Evolutionary conservation across 495 filamentous ascomycete species (phyloP), one percentile per base, ranked within the genome.

Genomic region (Hypoxylon fuscum): DNA sequence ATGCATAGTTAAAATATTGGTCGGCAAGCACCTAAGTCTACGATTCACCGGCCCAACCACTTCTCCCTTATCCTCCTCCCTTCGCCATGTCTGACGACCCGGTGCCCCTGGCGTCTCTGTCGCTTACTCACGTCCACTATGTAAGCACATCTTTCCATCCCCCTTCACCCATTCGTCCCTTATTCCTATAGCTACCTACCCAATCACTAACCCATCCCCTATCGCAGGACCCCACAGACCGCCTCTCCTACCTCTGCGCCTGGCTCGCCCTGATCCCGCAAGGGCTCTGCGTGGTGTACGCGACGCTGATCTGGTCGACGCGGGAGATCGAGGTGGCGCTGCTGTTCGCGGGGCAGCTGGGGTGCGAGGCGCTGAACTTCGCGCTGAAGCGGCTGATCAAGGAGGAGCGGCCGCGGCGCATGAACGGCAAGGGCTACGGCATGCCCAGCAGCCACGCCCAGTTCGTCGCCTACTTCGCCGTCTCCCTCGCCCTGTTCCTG

Each of bases 381-480:
- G 74, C 78, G 2, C 80, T 99, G 12, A 99, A 99, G 76, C 83
- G 96, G 6, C 76, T 90, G 18, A 93, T 99, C 69, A 94, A 93
- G 62, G 91, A 97, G 72, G 91, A 96, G 72, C 85, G 95, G 18
- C 95, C 95, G 25, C 83, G 81, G 48, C 85, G 88, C 58, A 70
- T 77, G 90, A 89, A 90, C 76, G 90, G 90, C 82, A 97, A 96
- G 74, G 95, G 95, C 57, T 99, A 98, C 69, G 95, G 95, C 62
- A 99, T 99, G 95, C 95, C 95, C n/a, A 93, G 89, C 41, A 96
- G 92, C 21, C 95, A 99, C 77, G 91, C 95, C 8, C 95, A 99
- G 75, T 99, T 97, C 72, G 88, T 90, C 43, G 80, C 87, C 8
- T 99, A 90, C 79, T 98, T 97, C 79, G 87, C 91, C 37, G 77